Conservation (phyloP, 2,329 filamentous ascomycete species). For the Sclerotinia borealis region DNA sequence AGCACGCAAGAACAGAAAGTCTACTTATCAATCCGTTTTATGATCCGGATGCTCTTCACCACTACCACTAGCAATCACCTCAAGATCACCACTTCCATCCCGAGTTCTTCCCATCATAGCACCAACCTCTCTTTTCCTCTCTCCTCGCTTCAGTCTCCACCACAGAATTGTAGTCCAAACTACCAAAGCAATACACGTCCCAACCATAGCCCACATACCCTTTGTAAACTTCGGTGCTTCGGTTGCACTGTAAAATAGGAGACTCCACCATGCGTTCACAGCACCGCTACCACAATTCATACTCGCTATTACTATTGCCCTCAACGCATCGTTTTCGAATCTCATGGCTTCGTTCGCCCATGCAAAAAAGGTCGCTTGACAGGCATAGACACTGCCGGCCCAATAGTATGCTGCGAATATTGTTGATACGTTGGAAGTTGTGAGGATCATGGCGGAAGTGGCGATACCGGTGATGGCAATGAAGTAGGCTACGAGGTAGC, state of each 20-base stretch:
- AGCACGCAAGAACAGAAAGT: neutral
- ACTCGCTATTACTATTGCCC: conserved; percentile 61
- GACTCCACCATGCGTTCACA: conserved; percentile 68
- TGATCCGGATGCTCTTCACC: neutral
- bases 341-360: conserved; percentile 66
- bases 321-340: conserved; percentile 54
- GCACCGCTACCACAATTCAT: conserved; percentile 67
- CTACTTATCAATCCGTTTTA: neutral
- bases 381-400: conserved; percentile 64
- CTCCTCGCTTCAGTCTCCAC: conserved; percentile 38
- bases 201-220: conserved; percentile 73
- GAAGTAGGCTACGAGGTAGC: conserved; percentile 61
- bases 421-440: conserved; percentile 35
- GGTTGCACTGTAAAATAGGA: conserved; percentile 63
- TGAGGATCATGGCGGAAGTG: conserved; percentile 56
- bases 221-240: conserved; percentile 51
- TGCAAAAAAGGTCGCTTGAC: conserved; percentile 68
- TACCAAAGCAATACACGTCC: conserved; percentile 50
- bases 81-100: neutral
- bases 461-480: conserved; percentile 59
- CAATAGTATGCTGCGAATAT: conserved; percentile 66
- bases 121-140: conserved; percentile 26
- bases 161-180: conserved; percentile 53
- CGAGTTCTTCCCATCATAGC: neutral
- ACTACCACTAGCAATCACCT: neutral